Evolutionary conservation across 169 alveolate species (phyloP).

Genomic region (Blepharisma undulans): DNA sequence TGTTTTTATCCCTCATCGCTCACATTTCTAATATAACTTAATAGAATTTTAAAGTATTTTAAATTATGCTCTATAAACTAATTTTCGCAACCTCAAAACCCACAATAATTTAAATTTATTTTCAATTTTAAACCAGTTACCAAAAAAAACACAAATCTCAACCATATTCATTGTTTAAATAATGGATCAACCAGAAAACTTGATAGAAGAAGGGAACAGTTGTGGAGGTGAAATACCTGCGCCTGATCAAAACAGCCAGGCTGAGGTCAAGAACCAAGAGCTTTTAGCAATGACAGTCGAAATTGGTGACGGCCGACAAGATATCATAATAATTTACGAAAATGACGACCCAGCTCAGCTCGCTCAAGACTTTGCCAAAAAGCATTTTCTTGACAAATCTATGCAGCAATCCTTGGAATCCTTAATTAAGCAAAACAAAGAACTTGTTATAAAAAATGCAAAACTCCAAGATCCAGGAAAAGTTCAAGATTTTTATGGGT

Average conservation of each 20-base stretch:
- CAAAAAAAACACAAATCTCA: not conserved
- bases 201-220: not conserved
- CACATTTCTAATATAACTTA: not conserved
- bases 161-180: not conserved
- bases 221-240: not conserved
- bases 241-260: not conserved
- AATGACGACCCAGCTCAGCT: constrained; percentile 67
- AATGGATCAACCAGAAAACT: not conserved
- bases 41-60: not conserved
- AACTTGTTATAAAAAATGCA: not conserved
- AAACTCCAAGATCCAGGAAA: not conserved
- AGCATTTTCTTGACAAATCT: constrained; percentile 25
- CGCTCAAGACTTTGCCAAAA: constrained; percentile 62
- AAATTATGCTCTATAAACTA: not conserved
- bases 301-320: constrained; percentile 73
- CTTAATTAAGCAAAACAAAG: constrained; percentile 28
- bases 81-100: not conserved
- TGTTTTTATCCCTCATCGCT: too few relatives aligned
- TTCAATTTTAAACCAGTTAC: not conserved
- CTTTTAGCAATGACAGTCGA: constrained; percentile 66
- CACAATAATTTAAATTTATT: not conserved
- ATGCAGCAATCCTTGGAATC: not conserved
- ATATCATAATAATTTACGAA: constrained; percentile 56
- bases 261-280: constrained; percentile 10
- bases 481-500: not conserved